phyloP scores from a whole-genome alignment of 805 yeast genomes.

The Saccharomycopsis lassenensis region DNA sequence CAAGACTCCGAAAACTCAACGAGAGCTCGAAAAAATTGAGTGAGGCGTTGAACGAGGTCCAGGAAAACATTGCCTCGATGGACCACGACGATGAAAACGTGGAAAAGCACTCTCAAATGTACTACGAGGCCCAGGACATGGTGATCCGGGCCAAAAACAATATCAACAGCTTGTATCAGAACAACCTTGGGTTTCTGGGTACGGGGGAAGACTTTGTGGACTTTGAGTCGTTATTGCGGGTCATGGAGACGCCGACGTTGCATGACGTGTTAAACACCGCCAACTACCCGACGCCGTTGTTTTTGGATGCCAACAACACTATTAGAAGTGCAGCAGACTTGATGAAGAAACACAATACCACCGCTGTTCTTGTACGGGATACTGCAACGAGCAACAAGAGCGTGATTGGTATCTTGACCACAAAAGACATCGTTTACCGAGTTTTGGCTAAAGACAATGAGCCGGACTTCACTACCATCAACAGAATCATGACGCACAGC shows the following conservation, averaged over 20 bases:
- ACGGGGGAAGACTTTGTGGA: constrained; percentile 23
- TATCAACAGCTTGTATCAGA: constrained; percentile 13
- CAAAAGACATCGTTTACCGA: constrained; percentile 34
- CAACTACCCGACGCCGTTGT: constrained; percentile 25
- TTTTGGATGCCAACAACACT: constrained; percentile 28
- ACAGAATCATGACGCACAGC: constrained; percentile 34
- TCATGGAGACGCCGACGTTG: constrained; percentile 34
- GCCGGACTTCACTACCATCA: constrained; percentile 28
- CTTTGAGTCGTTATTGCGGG: constrained; percentile 27
- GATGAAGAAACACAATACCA: constrained; percentile 29
- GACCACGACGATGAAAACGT: constrained; percentile 15
- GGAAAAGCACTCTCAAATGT: constrained; percentile 17
- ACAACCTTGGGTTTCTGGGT: constrained; percentile 11
- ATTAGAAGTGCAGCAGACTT: constrained; percentile 30
- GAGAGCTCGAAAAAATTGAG: constrained; percentile 27
- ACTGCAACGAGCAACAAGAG: constrained; percentile 24
- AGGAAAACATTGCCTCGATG: constrained; percentile 22
- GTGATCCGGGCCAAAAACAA: constrained; percentile 16
- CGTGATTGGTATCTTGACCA: constrained; percentile 36
- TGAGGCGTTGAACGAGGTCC: constrained; percentile 24
- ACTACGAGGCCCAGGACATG: constrained; percentile 18
- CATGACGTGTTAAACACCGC: constrained; percentile 22
- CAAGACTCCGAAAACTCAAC: constrained; percentile 31
- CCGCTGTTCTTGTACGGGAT: constrained; percentile 33
- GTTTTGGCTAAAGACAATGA: constrained; percentile 29